These are phyloP conservation scores for Mucor lusitanicus DNA, from an alignment of 371 early-diverging fungal genomes.

Conservation along the genomic window DNA sequence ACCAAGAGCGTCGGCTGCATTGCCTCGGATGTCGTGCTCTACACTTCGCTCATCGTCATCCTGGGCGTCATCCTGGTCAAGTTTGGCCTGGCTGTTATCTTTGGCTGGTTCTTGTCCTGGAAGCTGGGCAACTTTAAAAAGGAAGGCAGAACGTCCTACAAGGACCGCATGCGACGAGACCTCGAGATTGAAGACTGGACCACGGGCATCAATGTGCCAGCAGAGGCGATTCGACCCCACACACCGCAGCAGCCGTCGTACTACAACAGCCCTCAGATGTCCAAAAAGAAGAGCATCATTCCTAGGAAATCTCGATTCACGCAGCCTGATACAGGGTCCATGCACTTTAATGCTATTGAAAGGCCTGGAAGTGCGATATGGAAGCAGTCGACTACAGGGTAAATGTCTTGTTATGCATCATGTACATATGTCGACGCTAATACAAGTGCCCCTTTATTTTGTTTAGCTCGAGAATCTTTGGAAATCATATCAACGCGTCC, in stretches of 20 bases:
- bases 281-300: slow-evolving; percentile 17
- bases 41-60: slow-evolving; percentile 57
- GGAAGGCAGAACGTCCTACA: slow-evolving; percentile 31
- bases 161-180: slow-evolving; percentile 53
- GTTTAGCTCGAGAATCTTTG: slow-evolving; percentile 16
- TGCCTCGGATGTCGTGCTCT: slow-evolving; percentile 64
- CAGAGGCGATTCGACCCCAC: slow-evolving; percentile 33
- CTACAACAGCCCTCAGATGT: not conserved
- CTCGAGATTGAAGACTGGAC: slow-evolving; percentile 62
- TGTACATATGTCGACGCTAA: not conserved
- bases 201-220: slow-evolving; percentile 48
- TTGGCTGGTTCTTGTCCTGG: slow-evolving; percentile 64
- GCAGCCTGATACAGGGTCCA: slow-evolving; percentile 30
- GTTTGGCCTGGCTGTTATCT: slow-evolving; percentile 68
- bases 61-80: slow-evolving; percentile 62
- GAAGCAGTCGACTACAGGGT: slow-evolving; percentile 21
- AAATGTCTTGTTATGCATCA: slow-evolving; percentile 2
- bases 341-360: slow-evolving; percentile 25
- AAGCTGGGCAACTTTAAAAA: slow-evolving; percentile 41
- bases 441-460: not conserved
- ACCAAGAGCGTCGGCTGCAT: slow-evolving; percentile 72
- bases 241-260: not conserved
- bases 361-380: slow-evolving; percentile 20
- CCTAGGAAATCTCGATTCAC: slow-evolving; percentile 35
- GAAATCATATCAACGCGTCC: not conserved